Percentiles rank a stretch among this genome's conserved stretches.
Evolutionary conservation across 2,329 filamentous ascomycete species (phyloP).

Genomic region (Microcyclospora pomicola): DNA sequence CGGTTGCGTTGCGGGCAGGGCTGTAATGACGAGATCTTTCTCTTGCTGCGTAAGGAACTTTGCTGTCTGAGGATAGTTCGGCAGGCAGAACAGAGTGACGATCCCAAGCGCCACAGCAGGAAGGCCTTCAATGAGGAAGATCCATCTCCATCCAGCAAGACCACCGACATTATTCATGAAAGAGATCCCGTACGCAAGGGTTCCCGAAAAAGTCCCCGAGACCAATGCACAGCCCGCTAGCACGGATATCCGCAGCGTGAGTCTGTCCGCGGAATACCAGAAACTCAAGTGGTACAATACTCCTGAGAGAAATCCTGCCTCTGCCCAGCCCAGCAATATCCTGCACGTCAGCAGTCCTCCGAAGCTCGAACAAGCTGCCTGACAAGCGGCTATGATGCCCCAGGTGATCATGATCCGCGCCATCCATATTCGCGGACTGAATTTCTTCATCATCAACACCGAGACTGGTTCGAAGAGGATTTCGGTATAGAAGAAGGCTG

Average conservation of each 20-base stretch:
- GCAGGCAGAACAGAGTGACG: constrained; percentile 28
- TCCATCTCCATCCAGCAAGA: constrained; percentile 13
- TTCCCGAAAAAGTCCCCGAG: constrained; percentile 26
- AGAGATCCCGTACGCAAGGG: constrained; percentile 29
- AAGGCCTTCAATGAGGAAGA: constrained; percentile 11
- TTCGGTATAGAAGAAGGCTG: constrained; percentile 24
- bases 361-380: constrained; percentile 13
- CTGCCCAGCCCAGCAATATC: constrained; percentile 15
- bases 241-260: constrained; percentile 23
- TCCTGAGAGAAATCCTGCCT: constrained; percentile 9
- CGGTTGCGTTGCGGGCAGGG: constrained; percentile 11
- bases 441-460: constrained; percentile 16
- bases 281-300: constrained; percentile 14
- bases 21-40: constrained; percentile 5
- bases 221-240: constrained; percentile 24
- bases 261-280: constrained; percentile 23
- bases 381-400: constrained; percentile 15
- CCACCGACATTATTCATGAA: constrained; percentile 31
- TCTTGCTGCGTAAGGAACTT: constrained; percentile 39
- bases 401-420: constrained; percentile 15
- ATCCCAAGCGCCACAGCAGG: constrained; percentile 28
- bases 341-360: constrained; percentile 10
- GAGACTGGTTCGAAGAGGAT: constrained; percentile 21
- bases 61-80: constrained; percentile 44
- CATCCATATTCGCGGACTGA: constrained; percentile 18